These are phyloP conservation scores for Lasiosphaeriaceae sp. DNA, from an alignment of 495 filamentous ascomycete species.

Conservation along the genomic window DNA sequence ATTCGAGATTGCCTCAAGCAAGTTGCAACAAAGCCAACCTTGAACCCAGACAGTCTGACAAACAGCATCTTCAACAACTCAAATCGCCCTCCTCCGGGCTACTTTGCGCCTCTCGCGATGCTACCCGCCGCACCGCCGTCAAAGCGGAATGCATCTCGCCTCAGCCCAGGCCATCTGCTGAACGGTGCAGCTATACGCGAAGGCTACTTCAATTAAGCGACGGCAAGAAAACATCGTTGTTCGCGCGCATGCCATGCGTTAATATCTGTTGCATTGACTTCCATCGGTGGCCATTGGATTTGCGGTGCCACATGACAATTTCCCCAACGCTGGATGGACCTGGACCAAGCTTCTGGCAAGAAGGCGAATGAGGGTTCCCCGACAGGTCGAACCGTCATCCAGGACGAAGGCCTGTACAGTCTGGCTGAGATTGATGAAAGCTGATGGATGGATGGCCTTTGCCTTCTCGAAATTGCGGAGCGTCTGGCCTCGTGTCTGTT, in stretches of 20 bases:
- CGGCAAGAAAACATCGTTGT: not conserved
- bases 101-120: not conserved
- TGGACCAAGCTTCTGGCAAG: not conserved
- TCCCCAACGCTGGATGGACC: not conserved
- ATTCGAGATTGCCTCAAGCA: too few species aligned
- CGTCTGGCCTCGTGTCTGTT: constrained; percentile 5
- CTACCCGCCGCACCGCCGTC: not conserved
- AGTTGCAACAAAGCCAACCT: too few species aligned
- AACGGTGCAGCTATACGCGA: not conserved
- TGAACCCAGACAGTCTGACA: too few species aligned
- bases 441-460: not conserved
- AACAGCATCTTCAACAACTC: too few species aligned
- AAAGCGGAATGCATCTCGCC: not conserved
- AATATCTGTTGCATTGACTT: constrained; percentile 29
- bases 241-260: constrained; percentile 7
- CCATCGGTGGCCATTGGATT: constrained; percentile 15
- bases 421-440: too few species aligned
- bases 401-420: too few species aligned
- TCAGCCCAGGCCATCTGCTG: not conserved
- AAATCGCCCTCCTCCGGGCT: not conserved
- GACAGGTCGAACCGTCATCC: not conserved
- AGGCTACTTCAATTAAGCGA: constrained; percentile 11
- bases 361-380: not conserved
- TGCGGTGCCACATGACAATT: constrained; percentile 25
- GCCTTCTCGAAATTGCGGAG: constrained; percentile 17